Conservation (phyloP, 306 rosid genomes). For the Sphenostylis stenocarpa region DNA sequence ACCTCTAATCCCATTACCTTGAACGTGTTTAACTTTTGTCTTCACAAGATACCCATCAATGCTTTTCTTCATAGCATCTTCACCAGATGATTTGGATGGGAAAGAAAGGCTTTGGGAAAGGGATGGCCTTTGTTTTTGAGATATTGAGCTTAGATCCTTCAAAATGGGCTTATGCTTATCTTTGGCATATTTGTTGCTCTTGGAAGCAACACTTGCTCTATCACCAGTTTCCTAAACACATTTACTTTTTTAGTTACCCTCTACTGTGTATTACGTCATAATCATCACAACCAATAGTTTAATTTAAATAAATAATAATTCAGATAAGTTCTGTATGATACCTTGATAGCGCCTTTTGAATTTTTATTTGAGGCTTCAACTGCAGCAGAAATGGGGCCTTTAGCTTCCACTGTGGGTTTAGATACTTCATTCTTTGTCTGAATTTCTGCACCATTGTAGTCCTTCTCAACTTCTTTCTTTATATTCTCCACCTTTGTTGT, state of each 20-base stretch:
- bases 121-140: constrained; percentile 48
- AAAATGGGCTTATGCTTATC: constrained; percentile 56
- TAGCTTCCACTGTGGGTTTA: constrained; percentile 40
- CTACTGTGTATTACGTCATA: constrained; percentile 1
- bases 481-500: constrained; percentile 43
- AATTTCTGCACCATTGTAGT: constrained; percentile 40
- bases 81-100: constrained; percentile 55
- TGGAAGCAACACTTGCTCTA: constrained; percentile 46
- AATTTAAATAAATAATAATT: constrained; percentile 21
- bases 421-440: constrained; percentile 41
- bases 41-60: constrained; percentile 54
- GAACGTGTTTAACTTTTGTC: constrained; percentile 40
- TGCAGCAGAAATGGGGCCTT: constrained; percentile 46
- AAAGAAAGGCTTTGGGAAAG: constrained; percentile 86
- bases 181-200: constrained; percentile 56
- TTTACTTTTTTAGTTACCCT: constrained; percentile 20
- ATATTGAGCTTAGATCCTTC: constrained; percentile 41
- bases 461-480: constrained; percentile 43
- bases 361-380: constrained; percentile 52
- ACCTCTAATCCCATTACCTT: constrained; percentile 41
- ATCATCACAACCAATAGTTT: not conserved
- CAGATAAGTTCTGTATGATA: constrained; percentile 26
- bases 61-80: constrained; percentile 67
- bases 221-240: constrained; percentile 52
- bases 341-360: constrained; percentile 57